Conservation (phyloP, 2,329 filamentous ascomycete genomes). For the Diaporthe sp. region DNA sequence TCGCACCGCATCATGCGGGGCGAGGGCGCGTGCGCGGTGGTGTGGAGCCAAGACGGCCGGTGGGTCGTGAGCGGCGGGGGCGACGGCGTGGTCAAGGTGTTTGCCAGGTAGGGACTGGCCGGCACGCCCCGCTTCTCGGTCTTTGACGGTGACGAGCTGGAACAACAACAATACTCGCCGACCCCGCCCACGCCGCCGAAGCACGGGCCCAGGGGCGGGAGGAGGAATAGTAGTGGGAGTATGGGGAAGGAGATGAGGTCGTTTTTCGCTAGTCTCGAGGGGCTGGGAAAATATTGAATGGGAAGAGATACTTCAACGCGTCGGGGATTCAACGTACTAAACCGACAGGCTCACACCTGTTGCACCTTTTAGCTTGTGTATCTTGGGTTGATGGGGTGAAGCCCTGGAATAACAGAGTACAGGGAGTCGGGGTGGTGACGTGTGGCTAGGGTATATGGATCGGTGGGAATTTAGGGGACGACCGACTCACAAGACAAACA, state of each 20-base stretch:
- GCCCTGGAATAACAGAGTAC: neutral
- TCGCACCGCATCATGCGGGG: constrained; percentile 94
- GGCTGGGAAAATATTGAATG: neutral
- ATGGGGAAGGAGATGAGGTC: neutral
- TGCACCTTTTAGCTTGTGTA: constrained; percentile 2
- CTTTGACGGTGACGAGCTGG: neutral
- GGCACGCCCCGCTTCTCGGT: neutral
- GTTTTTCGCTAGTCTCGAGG: neutral
- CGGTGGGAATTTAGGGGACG: no score
- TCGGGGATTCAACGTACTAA: neutral
- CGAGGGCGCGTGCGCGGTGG: constrained; percentile 92
- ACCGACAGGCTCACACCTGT: no score
- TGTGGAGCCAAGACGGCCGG: constrained; percentile 95
- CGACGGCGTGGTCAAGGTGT: constrained; percentile 97
- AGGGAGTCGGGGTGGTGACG: neutral
- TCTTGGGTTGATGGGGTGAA: neutral
- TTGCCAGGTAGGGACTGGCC: constrained; percentile 62
- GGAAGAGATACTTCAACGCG: no score
- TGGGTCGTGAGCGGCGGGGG: constrained; percentile 96
- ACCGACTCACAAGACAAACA: neutral
- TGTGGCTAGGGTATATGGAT: neutral
- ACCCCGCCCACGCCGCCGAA: constrained; percentile 33
- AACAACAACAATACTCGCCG: constrained; percentile 25
- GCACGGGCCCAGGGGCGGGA: constrained; percentile 1
- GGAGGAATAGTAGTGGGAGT: constrained; percentile 6